Conservation (phyloP, 805 yeast genomes). For the Wickerhamiella azymoides region DNA sequence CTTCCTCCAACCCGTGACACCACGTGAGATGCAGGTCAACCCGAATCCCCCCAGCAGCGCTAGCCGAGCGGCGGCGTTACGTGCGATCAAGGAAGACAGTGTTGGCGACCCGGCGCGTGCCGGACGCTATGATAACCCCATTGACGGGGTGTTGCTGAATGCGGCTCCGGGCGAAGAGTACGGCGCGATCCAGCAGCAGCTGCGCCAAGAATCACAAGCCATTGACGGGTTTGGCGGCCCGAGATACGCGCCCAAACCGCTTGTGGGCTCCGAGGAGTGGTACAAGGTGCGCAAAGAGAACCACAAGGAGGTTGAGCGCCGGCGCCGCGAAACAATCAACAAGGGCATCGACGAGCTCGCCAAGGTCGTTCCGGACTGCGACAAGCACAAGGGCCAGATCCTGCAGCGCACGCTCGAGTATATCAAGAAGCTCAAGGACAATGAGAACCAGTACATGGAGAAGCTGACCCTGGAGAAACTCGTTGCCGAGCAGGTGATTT, state of each 20-base stretch:
- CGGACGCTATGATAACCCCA: not conserved
- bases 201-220: too few relatives aligned
- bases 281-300: slow-evolving; percentile 70
- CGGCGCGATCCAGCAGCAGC: not conserved
- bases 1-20: slow-evolving; percentile 9
- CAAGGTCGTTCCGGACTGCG: slow-evolving; percentile 30
- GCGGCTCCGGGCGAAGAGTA: slow-evolving; percentile 5
- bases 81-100: not conserved
- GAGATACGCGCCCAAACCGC: slow-evolving; percentile 31
- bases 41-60: slow-evolving; percentile 10
- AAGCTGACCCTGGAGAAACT: slow-evolving; percentile 92
- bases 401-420: slow-evolving; percentile 80
- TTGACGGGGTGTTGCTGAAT: slow-evolving; percentile 8
- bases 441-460: slow-evolving; percentile 77
- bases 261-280: slow-evolving; percentile 74
- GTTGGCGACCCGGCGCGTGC: not conserved
- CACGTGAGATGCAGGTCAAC: slow-evolving; percentile 13
- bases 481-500: slow-evolving; percentile 78
- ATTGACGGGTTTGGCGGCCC: too few relatives aligned
- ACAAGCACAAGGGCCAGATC: slow-evolving; percentile 74
- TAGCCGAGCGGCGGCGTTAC: not conserved
- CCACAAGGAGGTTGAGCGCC: slow-evolving; percentile 40
- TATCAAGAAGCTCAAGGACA: slow-evolving; percentile 77
- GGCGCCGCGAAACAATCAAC: slow-evolving; percentile 26
- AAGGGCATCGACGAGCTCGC: slow-evolving; percentile 29